Base-by-base conservation (phyloP, 768 basidiomycete genomes). In the Mrakia blollopis region DNA sequence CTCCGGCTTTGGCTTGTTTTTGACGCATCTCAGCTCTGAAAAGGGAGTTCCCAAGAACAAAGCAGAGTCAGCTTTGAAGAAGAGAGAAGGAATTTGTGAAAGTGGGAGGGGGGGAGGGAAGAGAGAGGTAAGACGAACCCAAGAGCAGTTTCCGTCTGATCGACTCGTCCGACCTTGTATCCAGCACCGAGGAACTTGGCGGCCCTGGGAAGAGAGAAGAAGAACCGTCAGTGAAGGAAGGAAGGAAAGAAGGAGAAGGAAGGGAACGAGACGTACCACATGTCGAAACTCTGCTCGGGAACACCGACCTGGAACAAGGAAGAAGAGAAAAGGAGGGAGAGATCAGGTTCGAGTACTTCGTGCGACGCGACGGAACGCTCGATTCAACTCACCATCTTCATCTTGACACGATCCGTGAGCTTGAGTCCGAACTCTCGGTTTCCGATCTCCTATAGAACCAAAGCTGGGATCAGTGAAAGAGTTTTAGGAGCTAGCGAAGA, bases 381-480 rank as follows among this genome's bases (percentile, higher is more conserved):
- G 37, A 41, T 57, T n/a, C 52, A 25, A 80, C 87, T 57, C 57
- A 92, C 96, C 96, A 99, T 99, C 78, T 91, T 94, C 97, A 99
- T 99, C 84, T 98, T 98, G 65, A 98, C 97, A 78, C 97, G 86
- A 74, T 90, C 85, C 0, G 86, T 86, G 41, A 87, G 79, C 81
- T 99, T 98, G 76, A 99, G 85, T 80, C 98, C 97, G 82, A 99
- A 99, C 74, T 95, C 90, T 80, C 90, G 91, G 83, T 98, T 94
- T 0, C 97, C 97, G 71, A 93, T 88, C 54, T 72, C 71, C 67
- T 69, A 8, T 3, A 7, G 25, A 35, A 21, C 32, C n/a, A 9
- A 35, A 57, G 23, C n/a, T 1, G 28, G 1, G 28, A 13, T 57
- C 57, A 57, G 57, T 11, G 25, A n/a, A 3, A 21, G 57, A 57